Evolutionary conservation across 2,329 filamentous ascomycete species (phyloP).

Genomic region (Lasiodiplodia citricola): DNA sequence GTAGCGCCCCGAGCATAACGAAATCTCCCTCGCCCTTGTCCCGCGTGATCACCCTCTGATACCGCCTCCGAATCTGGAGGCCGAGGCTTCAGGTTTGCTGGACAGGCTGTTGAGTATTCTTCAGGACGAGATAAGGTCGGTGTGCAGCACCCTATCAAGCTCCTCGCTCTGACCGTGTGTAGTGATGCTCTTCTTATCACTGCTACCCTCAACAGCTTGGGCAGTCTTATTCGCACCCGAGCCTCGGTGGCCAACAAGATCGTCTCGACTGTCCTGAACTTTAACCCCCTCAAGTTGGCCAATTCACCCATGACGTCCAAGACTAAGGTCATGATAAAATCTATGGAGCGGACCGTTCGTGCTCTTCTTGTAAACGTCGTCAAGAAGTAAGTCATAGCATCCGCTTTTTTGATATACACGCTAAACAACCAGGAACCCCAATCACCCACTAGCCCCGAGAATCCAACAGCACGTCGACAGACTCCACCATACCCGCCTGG

Average conservation of each 20-base stretch:
- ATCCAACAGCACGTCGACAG: slow-evolving; percentile 90
- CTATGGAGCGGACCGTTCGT: slow-evolving; percentile 92
- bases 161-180: slow-evolving; percentile 34
- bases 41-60: slow-evolving; percentile 82
- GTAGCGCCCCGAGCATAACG: slow-evolving; percentile 75
- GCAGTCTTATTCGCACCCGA: slow-evolving; percentile 80
- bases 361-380: slow-evolving; percentile 82
- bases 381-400: slow-evolving; percentile 65
- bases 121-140: slow-evolving; percentile 84
- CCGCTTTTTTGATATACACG: no score
- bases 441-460: slow-evolving; percentile 73
- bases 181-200: slow-evolving; percentile 90
- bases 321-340: slow-evolving; percentile 81
- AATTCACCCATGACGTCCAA: slow-evolving; percentile 78
- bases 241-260: slow-evolving; percentile 85
- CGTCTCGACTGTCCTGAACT: slow-evolving; percentile 81
- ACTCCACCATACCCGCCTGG: slow-evolving; percentile 75
- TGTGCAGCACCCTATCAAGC: neutral
- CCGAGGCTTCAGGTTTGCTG: slow-evolving; percentile 87
- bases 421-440: slow-evolving; percentile 68
- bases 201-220: slow-evolving; percentile 87
- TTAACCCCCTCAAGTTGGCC: slow-evolving; percentile 86
- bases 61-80: slow-evolving; percentile 80
- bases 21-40: slow-evolving; percentile 86
- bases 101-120: slow-evolving; percentile 86